A percentile compares a stretch with the other conserved stretches of the same genome.
Conservation (phyloP, 257 asterid genomes). For the Salvia rosmarinus region DNA sequence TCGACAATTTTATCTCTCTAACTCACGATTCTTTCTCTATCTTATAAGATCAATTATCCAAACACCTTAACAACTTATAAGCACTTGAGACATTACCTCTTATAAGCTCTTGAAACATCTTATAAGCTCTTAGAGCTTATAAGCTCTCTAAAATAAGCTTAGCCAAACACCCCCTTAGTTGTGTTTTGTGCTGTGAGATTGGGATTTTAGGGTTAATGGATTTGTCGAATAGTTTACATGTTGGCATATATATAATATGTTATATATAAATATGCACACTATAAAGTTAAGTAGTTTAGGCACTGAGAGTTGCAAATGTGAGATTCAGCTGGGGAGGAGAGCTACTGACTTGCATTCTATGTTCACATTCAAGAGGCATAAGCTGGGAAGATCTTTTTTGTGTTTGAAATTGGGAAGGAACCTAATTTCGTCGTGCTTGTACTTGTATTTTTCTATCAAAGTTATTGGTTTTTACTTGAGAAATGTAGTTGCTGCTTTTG, state of each 20-base stretch:
- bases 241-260: too few relatives aligned
- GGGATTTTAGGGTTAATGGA: conserved; percentile 4
- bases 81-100: too few relatives aligned
- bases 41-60: too few relatives aligned
- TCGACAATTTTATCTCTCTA: too few relatives aligned
- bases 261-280: too few relatives aligned
- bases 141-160: too few relatives aligned
- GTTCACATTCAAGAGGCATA: background rate
- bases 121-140: too few relatives aligned
- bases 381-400: background rate
- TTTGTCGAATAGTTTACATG: background rate
- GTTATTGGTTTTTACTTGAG: background rate
- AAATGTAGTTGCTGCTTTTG: background rate
- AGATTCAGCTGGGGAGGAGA: background rate
- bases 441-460: background rate
- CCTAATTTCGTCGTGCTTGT: background rate
- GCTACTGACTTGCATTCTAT: conserved; percentile 3
- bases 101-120: too few relatives aligned
- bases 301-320: background rate
- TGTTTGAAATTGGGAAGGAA: background rate
- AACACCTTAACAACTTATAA: too few relatives aligned
- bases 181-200: conserved; percentile 5
- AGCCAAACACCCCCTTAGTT: too few relatives aligned
- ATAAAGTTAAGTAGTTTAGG: too few relatives aligned
- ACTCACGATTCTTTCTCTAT: too few relatives aligned